Conservation (phyloP, 306 rosid genomes). For the Quercus alba region DNA sequence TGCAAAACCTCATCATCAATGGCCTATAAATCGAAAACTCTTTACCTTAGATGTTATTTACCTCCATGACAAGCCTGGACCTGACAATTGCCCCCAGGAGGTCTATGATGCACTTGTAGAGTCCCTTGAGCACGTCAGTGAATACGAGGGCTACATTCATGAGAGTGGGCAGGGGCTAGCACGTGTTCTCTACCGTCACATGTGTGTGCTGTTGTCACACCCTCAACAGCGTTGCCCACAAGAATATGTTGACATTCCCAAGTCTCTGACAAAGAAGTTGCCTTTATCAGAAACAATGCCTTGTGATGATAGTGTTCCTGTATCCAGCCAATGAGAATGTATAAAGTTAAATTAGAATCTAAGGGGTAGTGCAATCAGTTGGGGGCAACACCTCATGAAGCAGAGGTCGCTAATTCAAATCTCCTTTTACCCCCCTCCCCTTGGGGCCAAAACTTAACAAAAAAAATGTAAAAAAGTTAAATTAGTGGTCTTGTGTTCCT, state of each 20-base stretch:
- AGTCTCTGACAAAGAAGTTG: slow-evolving; percentile 59
- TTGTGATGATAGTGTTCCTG: slow-evolving; percentile 48
- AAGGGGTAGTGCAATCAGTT: too few relatives aligned
- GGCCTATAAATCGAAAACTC: slow-evolving; percentile 69
- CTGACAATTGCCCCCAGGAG: slow-evolving; percentile 91
- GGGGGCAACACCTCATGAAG: too few relatives aligned
- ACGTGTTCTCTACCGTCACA: slow-evolving; percentile 65
- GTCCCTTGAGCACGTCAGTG: slow-evolving; percentile 83
- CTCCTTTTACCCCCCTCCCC: too few relatives aligned
- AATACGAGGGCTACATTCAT: slow-evolving; percentile 84
- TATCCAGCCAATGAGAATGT: slow-evolving; percentile 44
- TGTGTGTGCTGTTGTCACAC: slow-evolving; percentile 63
- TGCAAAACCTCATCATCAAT: slow-evolving; percentile 63
- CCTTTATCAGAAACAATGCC: slow-evolving; percentile 51
- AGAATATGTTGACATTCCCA: slow-evolving; percentile 73
- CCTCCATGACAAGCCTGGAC: slow-evolving; percentile 96
- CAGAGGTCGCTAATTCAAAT: too few relatives aligned
- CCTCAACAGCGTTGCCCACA: slow-evolving; percentile 90
- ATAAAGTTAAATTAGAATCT: too few relatives aligned
- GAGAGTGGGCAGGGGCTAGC: slow-evolving; percentile 89
- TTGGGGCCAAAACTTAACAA: too few relatives aligned
- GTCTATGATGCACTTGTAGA: slow-evolving; percentile 84
- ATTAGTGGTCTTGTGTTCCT: not conserved
- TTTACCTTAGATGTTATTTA: slow-evolving; percentile 89
- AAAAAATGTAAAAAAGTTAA: not conserved